These are phyloP conservation scores for Neurospora tetrasperma DNA, from an alignment of 495 filamentous ascomycete genomes.

Conservation along the genomic window DNA sequence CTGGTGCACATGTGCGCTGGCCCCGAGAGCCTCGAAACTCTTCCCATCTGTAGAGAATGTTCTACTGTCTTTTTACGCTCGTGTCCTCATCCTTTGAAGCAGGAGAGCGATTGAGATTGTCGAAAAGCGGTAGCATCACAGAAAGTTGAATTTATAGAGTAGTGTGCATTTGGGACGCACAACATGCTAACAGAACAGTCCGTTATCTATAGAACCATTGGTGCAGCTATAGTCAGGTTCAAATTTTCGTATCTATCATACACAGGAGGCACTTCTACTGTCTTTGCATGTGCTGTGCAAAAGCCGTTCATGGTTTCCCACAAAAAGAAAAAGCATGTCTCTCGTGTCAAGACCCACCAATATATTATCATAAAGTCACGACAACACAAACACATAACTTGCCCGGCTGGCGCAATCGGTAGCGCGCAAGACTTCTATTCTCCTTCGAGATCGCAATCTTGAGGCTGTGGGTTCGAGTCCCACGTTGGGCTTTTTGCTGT, in stretches of 20 bases:
- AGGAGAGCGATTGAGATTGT: neutral
- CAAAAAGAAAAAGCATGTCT: neutral
- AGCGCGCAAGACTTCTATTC: conserved; percentile 1
- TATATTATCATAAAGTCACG: neutral
- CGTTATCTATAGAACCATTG: too few relatives aligned
- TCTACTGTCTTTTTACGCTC: neutral
- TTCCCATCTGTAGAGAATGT: neutral
- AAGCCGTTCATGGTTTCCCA: neutral
- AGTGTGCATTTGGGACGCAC: too few relatives aligned
- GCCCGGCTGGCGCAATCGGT: neutral
- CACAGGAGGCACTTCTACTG: neutral
- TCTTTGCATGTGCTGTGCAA: neutral
- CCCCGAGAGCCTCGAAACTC: neutral
- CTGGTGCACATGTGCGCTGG: neutral
- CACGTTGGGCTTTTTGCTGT: neutral
- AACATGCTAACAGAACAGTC: too few relatives aligned
- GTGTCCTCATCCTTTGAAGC: neutral
- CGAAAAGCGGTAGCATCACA: neutral
- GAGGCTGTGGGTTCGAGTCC: neutral
- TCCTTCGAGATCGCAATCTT: neutral
- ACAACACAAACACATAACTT: neutral
- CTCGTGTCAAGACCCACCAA: neutral
- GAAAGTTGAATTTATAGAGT: neutral
- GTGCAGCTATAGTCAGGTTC: neutral
- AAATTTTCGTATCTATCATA: neutral